phyloP scores from a whole-genome alignment of 176 grass and related monocot genomes.

The Aegilops bicornis region DNA sequence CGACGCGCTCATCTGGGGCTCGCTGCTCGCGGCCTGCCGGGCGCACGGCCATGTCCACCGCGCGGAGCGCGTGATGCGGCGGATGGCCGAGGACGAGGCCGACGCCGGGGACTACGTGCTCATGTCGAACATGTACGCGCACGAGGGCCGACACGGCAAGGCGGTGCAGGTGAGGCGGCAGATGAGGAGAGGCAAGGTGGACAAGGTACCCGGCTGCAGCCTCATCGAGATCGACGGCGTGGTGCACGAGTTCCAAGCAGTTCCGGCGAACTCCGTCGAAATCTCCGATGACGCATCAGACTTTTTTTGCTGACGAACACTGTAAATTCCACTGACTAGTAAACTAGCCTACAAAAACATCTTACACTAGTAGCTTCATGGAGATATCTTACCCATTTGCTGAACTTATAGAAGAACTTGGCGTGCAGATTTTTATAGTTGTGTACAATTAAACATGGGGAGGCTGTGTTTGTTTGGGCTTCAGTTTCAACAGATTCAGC shows the following conservation, averaged over 20 bases:
- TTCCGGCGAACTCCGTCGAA: slow-evolving; percentile 18
- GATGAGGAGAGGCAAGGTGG: slow-evolving; percentile 52
- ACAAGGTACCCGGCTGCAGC: slow-evolving; percentile 63
- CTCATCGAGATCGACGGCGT: slow-evolving; percentile 75
- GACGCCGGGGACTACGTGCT: slow-evolving; percentile 59
- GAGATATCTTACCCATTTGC: not conserved
- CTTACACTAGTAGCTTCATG: not conserved
- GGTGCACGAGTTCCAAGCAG: slow-evolving; percentile 65
- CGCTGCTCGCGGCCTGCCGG: slow-evolving; percentile 65
- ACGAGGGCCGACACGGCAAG: slow-evolving; percentile 16
- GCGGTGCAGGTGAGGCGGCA: slow-evolving; percentile 42
- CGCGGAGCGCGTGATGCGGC: slow-evolving; percentile 44
- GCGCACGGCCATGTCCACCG: slow-evolving; percentile 44
- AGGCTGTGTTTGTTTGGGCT: no score
- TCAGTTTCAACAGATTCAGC: no score
- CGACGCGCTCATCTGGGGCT: slow-evolving; percentile 51
- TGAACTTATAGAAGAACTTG: not conserved
- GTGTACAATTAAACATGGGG: not conserved
- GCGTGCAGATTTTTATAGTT: not conserved
- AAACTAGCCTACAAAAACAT: no score
- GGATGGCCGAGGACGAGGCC: not conserved
- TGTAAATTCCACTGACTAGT: not conserved
- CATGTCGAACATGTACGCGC: slow-evolving; percentile 67
- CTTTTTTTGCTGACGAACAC: not conserved
- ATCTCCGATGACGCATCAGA: not conserved